Percentiles rank a stretch among this genome's conserved stretches.
Evolutionary conservation across 306 rosid species (phyloP).

Genomic region (Fragaria nilgerrensis): DNA sequence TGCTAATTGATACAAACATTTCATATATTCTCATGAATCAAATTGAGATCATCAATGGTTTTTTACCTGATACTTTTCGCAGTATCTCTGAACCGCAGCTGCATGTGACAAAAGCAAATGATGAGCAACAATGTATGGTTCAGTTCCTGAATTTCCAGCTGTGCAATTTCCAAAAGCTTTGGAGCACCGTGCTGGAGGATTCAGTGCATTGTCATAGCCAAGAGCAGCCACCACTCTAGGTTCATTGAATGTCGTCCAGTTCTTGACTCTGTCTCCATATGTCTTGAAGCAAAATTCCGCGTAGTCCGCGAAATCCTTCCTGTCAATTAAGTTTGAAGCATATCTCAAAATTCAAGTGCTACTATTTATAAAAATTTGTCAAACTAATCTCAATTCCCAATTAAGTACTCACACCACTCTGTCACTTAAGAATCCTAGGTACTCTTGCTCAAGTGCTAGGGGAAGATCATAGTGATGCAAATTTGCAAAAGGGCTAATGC

Average conservation of each 20-base stretch:
- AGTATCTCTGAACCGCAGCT: constrained; percentile 80
- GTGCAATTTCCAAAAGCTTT: constrained; percentile 76
- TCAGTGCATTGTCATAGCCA: constrained; percentile 77
- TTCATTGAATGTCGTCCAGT: constrained; percentile 92
- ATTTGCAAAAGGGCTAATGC: constrained; percentile 88
- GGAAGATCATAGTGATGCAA: constrained; percentile 95
- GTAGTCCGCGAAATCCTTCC: constrained; percentile 83
- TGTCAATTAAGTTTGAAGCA: constrained; percentile 32
- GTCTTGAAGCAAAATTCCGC: constrained; percentile 94
- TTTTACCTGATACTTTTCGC: constrained; percentile 70
- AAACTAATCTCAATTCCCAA: not conserved
- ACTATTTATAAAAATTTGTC: not conserved
- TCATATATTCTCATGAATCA: not conserved
- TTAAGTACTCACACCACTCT: constrained; percentile 68
- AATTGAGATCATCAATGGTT: not conserved
- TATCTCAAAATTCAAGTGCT: constrained; percentile 13
- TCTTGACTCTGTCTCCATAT: constrained; percentile 91
- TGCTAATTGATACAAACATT: not conserved
- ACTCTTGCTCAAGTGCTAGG: constrained; percentile 68
- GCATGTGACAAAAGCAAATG: constrained; percentile 84
- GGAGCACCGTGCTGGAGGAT: constrained; percentile 86
- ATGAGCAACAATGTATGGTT: constrained; percentile 82
- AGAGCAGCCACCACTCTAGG: constrained; percentile 86
- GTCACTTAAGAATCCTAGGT: constrained; percentile 64
- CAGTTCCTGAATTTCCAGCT: constrained; percentile 76